Conservation (phyloP, 1,284 basidiomycete genomes). For the Peniophora sp. region DNA sequence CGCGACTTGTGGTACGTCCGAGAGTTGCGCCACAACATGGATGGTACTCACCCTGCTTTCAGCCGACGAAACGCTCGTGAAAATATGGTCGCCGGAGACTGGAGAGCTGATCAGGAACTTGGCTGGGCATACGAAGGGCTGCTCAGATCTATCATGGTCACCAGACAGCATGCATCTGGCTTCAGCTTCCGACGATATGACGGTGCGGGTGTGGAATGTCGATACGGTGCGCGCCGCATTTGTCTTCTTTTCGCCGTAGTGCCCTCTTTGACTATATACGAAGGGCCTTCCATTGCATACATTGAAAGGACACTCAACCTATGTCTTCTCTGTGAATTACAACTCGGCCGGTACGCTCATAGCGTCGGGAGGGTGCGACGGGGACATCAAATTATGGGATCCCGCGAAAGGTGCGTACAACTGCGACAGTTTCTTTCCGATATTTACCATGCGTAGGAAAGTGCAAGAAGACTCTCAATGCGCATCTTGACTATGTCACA, state of each 20-base stretch:
- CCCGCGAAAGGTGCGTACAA: conserved; percentile 54
- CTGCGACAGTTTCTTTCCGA: not conserved
- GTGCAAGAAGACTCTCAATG: conserved; percentile 78
- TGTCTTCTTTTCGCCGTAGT: not conserved
- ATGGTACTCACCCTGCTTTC: not conserved
- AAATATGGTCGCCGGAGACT: conserved; percentile 74
- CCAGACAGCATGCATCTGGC: conserved; percentile 76
- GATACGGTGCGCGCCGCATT: conserved; percentile 56
- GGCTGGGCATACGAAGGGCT: conserved; percentile 69
- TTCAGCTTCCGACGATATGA: conserved; percentile 86
- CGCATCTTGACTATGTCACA: conserved; percentile 92
- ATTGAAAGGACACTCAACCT: conserved; percentile 79
- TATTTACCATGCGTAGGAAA: conserved; percentile 40
- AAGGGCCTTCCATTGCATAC: conserved; percentile 63
- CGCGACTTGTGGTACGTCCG: conserved; percentile 66
- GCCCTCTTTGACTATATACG: conserved; percentile 1
- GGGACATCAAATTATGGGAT: conserved; percentile 92
- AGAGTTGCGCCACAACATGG: not conserved
- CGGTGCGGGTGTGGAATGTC: conserved; percentile 80
- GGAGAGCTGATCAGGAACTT: conserved; percentile 72
- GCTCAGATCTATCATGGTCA: conserved; percentile 87
- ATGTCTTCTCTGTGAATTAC: conserved; percentile 89
- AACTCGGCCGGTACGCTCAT: conserved; percentile 82
- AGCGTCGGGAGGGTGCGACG: conserved; percentile 89
- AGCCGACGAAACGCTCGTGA: conserved; percentile 73